Base-by-base conservation (phyloP, 139 green algal genomes). In the Pedinophyceae sp. region DNA sequence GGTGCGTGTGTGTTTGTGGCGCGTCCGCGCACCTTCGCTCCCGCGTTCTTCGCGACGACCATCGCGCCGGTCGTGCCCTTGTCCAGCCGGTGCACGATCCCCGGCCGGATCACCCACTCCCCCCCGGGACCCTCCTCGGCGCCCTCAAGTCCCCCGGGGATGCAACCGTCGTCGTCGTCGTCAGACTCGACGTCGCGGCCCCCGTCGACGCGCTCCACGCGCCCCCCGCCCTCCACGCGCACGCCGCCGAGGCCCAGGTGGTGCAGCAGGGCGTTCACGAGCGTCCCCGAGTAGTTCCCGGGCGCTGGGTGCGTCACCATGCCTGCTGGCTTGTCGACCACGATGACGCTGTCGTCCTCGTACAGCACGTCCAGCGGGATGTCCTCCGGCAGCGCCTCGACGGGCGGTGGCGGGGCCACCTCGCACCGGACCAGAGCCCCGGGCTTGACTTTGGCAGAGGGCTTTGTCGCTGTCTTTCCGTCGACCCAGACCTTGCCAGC, bases 1-100 rank as follows among this genome's bases (percentile, higher is more conserved):
- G n/a, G n/a, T n/a, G n/a, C n/a, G n/a, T n/a, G n/a, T n/a, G n/a
- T n/a, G n/a, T n/a, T n/a, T n/a, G n/a, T n/a, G n/a, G n/a, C n/a
- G n/a, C n/a, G n/a, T n/a, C n/a, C n/a, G n/a, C n/a, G n/a, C n/a
- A n/a, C n/a, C n/a, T n/a, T n/a, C n/a, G n/a, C n/a, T n/a, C n/a
- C n/a, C n/a, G 7, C 34, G 4, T 60, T 70, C 61, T 97, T 97
- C 26, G 90, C 88, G 28, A 96, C 74, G 46, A 98, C 88, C 63
- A 98, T 55, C 25, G 96, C 65, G 0, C 86, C 86, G 26, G 76
- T 92, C 20, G 86, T 95, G 55, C 83, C 87, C 56, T 84, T 86
- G 72, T 98, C 91, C 10, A 98, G 57, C 0, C 91, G 69, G 69
- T 98, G 91, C 20, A 98, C 91, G 25, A 98, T 97, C n/a, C 91